Evolutionary conservation across 805 yeast species (phyloP).

Genomic region (Candida wancherniae): DNA sequence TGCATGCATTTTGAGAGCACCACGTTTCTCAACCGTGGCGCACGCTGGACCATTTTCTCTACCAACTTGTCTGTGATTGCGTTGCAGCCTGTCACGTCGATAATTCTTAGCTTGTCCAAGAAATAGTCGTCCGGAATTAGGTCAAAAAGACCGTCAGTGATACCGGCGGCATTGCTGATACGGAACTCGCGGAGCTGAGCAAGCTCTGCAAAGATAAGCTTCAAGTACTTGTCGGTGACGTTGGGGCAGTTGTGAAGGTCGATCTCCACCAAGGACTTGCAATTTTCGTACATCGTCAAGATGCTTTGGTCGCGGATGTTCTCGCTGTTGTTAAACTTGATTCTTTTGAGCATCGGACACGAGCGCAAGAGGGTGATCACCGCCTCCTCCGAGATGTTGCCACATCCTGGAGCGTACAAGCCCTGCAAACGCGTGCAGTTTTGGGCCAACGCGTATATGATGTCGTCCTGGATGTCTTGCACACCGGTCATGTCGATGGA

Average conservation of each 20-base stretch:
- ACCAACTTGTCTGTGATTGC: slow-evolving; percentile 77
- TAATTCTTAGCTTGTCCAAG: slow-evolving; percentile 66
- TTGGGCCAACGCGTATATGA: slow-evolving; percentile 61
- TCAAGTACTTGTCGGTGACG: slow-evolving; percentile 61
- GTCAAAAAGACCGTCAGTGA: slow-evolving; percentile 64
- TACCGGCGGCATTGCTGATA: slow-evolving; percentile 64
- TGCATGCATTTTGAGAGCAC: slow-evolving; percentile 84
- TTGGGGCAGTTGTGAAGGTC: slow-evolving; percentile 81
- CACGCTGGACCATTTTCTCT: slow-evolving; percentile 62
- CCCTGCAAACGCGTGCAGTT: slow-evolving; percentile 82
- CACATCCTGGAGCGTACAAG: slow-evolving; percentile 82
- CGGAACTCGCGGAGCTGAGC: slow-evolving; percentile 81
- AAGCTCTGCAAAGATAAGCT: slow-evolving; percentile 52
- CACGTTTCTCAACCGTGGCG: slow-evolving; percentile 84
- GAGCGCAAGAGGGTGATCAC: slow-evolving; percentile 51
- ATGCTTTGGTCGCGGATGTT: slow-evolving; percentile 63
- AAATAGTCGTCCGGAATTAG: slow-evolving; percentile 43
- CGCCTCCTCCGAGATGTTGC: slow-evolving; percentile 61
- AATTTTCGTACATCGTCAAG: slow-evolving; percentile 55
- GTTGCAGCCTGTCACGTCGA: slow-evolving; percentile 82
- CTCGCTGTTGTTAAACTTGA: slow-evolving; percentile 71
- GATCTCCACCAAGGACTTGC: slow-evolving; percentile 81
- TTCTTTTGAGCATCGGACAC: slow-evolving; percentile 75
- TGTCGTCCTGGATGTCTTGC: slow-evolving; percentile 56
- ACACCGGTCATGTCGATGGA: slow-evolving; percentile 87